Conservation (phyloP, 352 stramenopile species). For the Phytophthora citrophthora region DNA sequence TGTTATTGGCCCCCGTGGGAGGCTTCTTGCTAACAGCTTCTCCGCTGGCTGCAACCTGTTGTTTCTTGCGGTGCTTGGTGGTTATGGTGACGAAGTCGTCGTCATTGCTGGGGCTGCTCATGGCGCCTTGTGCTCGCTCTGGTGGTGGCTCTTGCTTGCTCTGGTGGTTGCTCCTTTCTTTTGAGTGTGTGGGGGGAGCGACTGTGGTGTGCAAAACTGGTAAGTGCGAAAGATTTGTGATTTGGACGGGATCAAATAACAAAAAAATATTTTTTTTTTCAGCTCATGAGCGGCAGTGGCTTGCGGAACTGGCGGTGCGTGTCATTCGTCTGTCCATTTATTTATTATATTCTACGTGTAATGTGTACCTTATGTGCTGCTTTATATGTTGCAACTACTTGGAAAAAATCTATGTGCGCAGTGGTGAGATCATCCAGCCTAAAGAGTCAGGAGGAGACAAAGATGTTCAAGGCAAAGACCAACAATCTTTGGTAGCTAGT, state of each 20-base stretch:
- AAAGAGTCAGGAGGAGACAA: slow-evolving; percentile 1
- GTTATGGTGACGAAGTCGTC: slow-evolving; percentile 85
- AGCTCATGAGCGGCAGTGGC: slow-evolving; percentile 29
- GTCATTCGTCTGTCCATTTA: neutral
- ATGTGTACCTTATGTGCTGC: neutral
- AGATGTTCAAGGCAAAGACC: neutral
- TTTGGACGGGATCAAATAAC: slow-evolving; percentile 5
- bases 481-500: neutral
- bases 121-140: slow-evolving; percentile 19
- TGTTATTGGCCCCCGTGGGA: slow-evolving; percentile 9
- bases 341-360: too few relatives aligned
- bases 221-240: neutral
- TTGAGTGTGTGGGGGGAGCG: slow-evolving; percentile 19
- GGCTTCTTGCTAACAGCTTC: slow-evolving; percentile 31
- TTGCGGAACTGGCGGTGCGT: slow-evolving; percentile 51
- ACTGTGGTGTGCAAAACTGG: neutral
- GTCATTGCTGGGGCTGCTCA: slow-evolving; percentile 49
- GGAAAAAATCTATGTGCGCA: slow-evolving; percentile 7
- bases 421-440: slow-evolving; percentile 39
- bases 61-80: slow-evolving; percentile 77
- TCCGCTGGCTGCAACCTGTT: slow-evolving; percentile 3
- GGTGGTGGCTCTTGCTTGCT: slow-evolving; percentile 6
- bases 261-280: too few relatives aligned
- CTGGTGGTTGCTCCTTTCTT: slow-evolving; percentile 23
- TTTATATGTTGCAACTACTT: neutral